A percentile compares a stretch with the other conserved stretches of the same genome.
phyloP scores from a whole-genome alignment of 768 basidiomycete species.

The Amanita pallidorosea region DNA sequence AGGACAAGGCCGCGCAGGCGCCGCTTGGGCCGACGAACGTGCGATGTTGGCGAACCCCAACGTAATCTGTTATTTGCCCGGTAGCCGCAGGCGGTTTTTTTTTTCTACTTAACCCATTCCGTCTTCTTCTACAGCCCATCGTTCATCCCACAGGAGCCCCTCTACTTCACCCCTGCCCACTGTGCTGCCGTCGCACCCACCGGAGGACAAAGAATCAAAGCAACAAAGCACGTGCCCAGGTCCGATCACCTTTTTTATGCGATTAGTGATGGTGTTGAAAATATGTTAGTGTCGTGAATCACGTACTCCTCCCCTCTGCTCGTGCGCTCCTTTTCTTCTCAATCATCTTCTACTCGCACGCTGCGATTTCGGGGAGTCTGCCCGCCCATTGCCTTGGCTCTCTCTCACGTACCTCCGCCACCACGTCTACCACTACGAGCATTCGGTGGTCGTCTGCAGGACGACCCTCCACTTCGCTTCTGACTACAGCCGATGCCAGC shows the following conservation, averaged over 20 bases:
- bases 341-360: neutral
- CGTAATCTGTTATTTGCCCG: constrained; percentile 22
- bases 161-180: neutral
- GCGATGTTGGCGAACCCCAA: constrained; percentile 23
- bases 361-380: neutral
- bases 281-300: neutral
- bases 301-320: neutral
- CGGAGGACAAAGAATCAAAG: neutral
- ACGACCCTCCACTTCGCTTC: constrained; percentile 9
- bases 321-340: neutral
- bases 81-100: constrained; percentile 9
- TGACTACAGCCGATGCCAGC: constrained; percentile 17
- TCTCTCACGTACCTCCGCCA: neutral
- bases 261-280: neutral
- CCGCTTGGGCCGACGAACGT: constrained; percentile 39
- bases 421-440: constrained; percentile 9
- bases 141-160: neutral
- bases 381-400: neutral
- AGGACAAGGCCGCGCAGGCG: constrained; percentile 5
- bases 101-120: constrained; percentile 11
- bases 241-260: constrained; percentile 1
- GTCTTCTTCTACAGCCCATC: neutral
- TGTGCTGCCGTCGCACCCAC: neutral
- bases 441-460: constrained; percentile 13
- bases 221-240: neutral